Conservation (phyloP, 768 basidiomycete genomes). For the Mrakia blollopis region DNA sequence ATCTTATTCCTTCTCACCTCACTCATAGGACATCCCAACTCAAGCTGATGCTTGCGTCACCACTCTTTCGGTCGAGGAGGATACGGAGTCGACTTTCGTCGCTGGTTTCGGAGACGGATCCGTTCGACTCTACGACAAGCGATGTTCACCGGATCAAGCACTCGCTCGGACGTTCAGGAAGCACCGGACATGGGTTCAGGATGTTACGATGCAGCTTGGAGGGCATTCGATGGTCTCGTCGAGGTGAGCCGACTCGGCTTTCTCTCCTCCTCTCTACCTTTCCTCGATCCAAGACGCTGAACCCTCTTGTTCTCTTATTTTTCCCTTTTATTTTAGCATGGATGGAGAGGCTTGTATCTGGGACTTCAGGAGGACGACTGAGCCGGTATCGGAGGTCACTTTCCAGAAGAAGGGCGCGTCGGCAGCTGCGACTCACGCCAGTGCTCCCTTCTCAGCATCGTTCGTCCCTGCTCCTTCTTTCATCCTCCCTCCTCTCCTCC, state of each 20-base stretch:
- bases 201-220: constrained; percentile 75
- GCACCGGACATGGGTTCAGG: constrained; percentile 84
- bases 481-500: neutral
- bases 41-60: constrained; percentile 87
- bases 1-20: constrained; percentile 5
- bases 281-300: neutral
- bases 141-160: constrained; percentile 75
- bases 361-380: constrained; percentile 69
- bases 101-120: constrained; percentile 90
- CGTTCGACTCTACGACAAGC: constrained; percentile 83
- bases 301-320: constrained; percentile 20
- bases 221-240: constrained; percentile 70
- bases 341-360: constrained; percentile 87
- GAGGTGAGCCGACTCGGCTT: constrained; percentile 55
- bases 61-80: constrained; percentile 69
- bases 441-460: constrained; percentile 78
- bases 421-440: constrained; percentile 78
- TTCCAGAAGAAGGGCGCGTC: constrained; percentile 67
- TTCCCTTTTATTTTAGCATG: constrained; percentile 54
- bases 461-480: constrained; percentile 46
- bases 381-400: constrained; percentile 59
- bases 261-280: neutral
- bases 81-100: constrained; percentile 70
- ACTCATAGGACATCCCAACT: constrained; percentile 72
- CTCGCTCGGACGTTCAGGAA: constrained; percentile 72